Evolutionary conservation across 73 alveolate species (phyloP), one percentile per base, ranked within the genome.

Genomic region (Paramecium caudatum): DNA sequence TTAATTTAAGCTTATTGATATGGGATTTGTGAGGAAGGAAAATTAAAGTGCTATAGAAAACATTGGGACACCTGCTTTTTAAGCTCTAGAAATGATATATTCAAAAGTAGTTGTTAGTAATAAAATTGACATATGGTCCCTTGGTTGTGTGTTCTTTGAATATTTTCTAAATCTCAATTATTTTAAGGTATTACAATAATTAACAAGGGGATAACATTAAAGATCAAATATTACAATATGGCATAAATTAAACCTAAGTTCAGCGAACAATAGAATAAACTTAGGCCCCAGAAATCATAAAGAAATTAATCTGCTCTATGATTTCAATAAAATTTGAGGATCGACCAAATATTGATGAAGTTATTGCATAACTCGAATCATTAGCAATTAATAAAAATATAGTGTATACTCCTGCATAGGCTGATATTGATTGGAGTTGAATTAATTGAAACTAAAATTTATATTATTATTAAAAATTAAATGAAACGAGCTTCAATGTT

Each of bases 61-160:
- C 30, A 55, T 55, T 55, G 80, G 80, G 5, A 55, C 80, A 2
- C 80, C 80, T 23, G 80, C 80, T 55, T 55, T 55, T 23, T 55
- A 55, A 10, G 80, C 80, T 1, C 23, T 55, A 1, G 80, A 55
- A 55, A 55, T 55, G 80, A 55, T 55, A 27, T 21, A 55, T 27
- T 37, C 23, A 10, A 55, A 55, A 55, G 45, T 55, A 1, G 30
- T 55, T 10, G n/a, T 55, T 27, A 55, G 30, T 0, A 55, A 55
- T 55, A 55, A 84, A 62, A 50, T 47, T 4, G 92, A 84, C 69
- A 23, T 84, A 8, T 84, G 91, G 91, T 32, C 90, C 7, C 32
- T 84, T 7, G 92, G 92, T 15, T 55, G 49, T 27, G 83, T 61
- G 8, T 84, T 61, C 34, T 84, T 32, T 43, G 92, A 84, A 55